Percentiles rank a stretch among this genome's conserved stretches.
Conservation (phyloP, 1,284 basidiomycete genomes). For the Schizophyllum amplum region DNA sequence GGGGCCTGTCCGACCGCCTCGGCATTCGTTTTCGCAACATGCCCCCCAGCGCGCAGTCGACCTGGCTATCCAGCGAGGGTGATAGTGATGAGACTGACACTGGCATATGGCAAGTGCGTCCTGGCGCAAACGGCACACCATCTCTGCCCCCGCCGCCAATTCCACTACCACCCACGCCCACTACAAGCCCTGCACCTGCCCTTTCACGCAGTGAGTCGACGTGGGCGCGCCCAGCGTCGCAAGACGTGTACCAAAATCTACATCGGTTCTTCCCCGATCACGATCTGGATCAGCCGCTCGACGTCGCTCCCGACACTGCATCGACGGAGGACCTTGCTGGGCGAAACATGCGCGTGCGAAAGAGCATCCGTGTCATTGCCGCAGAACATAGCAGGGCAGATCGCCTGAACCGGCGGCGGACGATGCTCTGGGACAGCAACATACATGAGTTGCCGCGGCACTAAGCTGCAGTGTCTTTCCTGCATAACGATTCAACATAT, state of each 20-base stretch:
- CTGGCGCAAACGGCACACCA: too few species aligned
- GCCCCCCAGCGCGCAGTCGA: too few species aligned
- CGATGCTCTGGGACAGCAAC: slow-evolving; percentile 85
- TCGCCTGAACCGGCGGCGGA: slow-evolving; percentile 47
- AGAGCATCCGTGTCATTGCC: slow-evolving; percentile 9
- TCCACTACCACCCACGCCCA: too few species aligned
- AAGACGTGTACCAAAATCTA: slow-evolving; percentile 80
- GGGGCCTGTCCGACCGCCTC: too few species aligned
- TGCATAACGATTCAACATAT: too few species aligned
- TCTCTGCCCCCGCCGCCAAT: too few species aligned
- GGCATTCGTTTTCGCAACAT: too few species aligned
- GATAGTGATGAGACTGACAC: too few species aligned
- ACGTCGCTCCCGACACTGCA: slow-evolving; percentile 51
- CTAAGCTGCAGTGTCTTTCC: not conserved
- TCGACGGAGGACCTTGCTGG: slow-evolving; percentile 35
- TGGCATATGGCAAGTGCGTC: too few species aligned
- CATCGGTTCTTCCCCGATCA: slow-evolving; percentile 89
- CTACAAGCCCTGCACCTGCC: too few species aligned
- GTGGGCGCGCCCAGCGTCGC: slow-evolving; percentile 73
- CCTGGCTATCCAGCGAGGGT: too few species aligned
- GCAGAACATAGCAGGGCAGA: slow-evolving; percentile 3
- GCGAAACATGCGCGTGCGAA: slow-evolving; percentile 35
- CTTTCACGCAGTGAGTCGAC: slow-evolving; percentile 25
- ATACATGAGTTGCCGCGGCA: slow-evolving; percentile 64
- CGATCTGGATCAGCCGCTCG: slow-evolving; percentile 82